Conservation (phyloP, 345 rosid species). For the Dipteronia dyeriana region DNA sequence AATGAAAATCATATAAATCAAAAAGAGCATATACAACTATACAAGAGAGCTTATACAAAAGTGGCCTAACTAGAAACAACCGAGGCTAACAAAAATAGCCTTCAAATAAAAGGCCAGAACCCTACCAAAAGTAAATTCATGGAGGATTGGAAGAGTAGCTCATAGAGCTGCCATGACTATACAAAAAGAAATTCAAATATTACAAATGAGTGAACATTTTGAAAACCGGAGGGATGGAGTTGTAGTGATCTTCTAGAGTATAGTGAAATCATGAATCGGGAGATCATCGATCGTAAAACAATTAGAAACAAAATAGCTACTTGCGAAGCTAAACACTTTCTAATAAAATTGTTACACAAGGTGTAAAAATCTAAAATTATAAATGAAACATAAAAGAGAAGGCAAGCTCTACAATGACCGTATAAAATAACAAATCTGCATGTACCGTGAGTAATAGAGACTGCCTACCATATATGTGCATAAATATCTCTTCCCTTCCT, state of each 20-base stretch:
- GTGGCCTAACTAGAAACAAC: too few relatives aligned
- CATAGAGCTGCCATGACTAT: too few relatives aligned
- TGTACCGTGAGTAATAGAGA: conserved; percentile 86
- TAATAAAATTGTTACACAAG: background rate
- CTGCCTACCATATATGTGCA: conserved; percentile 59
- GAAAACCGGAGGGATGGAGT: too few relatives aligned
- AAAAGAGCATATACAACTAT: background rate
- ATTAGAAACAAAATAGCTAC: background rate
- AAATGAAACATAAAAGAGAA: conserved; percentile 6
- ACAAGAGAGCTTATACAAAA: background rate
- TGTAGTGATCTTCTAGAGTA: background rate
- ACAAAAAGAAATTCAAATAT: background rate
- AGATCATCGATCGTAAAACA: background rate
- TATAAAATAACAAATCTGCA: conserved; percentile 74
- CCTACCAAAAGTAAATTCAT: too few relatives aligned
- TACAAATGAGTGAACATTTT: background rate
- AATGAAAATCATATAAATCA: conserved; percentile 8
- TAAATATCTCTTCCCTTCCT: conserved; percentile 56
- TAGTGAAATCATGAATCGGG: background rate
- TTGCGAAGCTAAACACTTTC: background rate
- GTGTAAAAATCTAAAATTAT: background rate
- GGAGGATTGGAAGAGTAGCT: too few relatives aligned
- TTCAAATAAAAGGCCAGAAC: too few relatives aligned
- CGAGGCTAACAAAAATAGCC: too few relatives aligned
- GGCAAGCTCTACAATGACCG: conserved; percentile 11